A percentile compares a stretch with the other conserved stretches of the same genome.
Evolutionary conservation across 805 yeast genomes (phyloP).

Genomic region (Candida stauntonica): DNA sequence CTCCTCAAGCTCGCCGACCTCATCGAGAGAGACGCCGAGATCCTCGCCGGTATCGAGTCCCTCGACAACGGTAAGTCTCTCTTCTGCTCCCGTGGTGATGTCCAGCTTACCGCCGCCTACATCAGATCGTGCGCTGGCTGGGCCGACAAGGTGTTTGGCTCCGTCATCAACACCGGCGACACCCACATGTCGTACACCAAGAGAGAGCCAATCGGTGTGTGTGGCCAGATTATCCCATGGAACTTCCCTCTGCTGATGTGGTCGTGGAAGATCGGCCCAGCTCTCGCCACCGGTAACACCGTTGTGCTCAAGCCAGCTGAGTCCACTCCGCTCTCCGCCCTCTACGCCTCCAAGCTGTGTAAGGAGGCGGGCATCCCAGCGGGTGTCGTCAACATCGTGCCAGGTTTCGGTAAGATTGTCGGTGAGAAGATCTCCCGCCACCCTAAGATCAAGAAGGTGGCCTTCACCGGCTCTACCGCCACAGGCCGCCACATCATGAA

Average conservation of each 20-base stretch:
- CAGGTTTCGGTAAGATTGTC: constrained; percentile 74
- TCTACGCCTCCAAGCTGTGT: constrained; percentile 58
- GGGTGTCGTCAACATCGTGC: constrained; percentile 75
- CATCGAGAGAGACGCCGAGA: constrained; percentile 68
- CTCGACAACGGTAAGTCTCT: constrained; percentile 88
- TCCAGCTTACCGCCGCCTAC: constrained; percentile 62
- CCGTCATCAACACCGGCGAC: constrained; percentile 54
- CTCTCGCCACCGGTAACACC: constrained; percentile 81
- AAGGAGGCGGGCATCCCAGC: constrained; percentile 78
- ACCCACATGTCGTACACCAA: constrained; percentile 60
- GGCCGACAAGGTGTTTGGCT: constrained; percentile 67
- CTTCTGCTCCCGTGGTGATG: constrained; percentile 69
- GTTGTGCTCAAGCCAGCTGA: constrained; percentile 85
- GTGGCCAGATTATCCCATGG: constrained; percentile 91
- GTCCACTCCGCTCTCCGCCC: constrained; percentile 79
- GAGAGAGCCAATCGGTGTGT: constrained; percentile 84
- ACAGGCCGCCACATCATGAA: constrained; percentile 81
- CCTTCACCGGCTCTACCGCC: constrained; percentile 87
- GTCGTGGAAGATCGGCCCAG: constrained; percentile 86
- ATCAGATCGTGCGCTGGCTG: constrained; percentile 83
- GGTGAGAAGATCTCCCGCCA: constrained; percentile 70
- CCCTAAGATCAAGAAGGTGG: constrained; percentile 68
- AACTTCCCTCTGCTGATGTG: constrained; percentile 87
- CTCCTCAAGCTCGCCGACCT: constrained; percentile 73
- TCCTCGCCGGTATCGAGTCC: constrained; percentile 78